These are phyloP conservation scores for Ilyonectria robusta DNA, from an alignment of 2,329 filamentous ascomycete genomes.

Conservation along the genomic window DNA sequence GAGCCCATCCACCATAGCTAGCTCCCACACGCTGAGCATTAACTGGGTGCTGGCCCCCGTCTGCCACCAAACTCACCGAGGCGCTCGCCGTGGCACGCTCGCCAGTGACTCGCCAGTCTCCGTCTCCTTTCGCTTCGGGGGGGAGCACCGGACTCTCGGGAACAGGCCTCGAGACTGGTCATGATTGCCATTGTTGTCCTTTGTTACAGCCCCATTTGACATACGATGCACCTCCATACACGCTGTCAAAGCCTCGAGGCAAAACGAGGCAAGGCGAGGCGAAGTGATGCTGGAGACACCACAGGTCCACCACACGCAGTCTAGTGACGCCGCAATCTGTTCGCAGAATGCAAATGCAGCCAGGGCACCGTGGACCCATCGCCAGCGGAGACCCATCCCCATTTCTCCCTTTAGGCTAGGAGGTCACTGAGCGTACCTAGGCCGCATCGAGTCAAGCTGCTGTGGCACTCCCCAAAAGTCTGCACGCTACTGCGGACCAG, in stretches of 20 bases:
- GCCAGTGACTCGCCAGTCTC: conserved; percentile 21
- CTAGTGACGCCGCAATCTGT: conserved; percentile 36
- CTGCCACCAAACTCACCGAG: conserved; percentile 45
- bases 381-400: conserved; percentile 21
- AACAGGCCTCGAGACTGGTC: conserved; percentile 30
- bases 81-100: conserved; percentile 33
- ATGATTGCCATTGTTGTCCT: conserved; percentile 24
- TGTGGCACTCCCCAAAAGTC: conserved; percentile 31
- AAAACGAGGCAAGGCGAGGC: conserved; percentile 22
- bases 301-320: conserved; percentile 19
- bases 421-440: conserved; percentile 26
- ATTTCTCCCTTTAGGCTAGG: conserved; percentile 21
- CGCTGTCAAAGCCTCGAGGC: conserved; percentile 23
- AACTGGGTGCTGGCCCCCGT: conserved; percentile 31
- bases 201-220: conserved; percentile 38
- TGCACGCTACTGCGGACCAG: conserved; percentile 42
- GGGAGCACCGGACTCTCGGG: conserved; percentile 21
- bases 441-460: conserved; percentile 43
- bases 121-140: conserved; percentile 37
- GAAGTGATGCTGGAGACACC: conserved; percentile 15
- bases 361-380: conserved; percentile 35
- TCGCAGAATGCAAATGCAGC: conserved; percentile 35
- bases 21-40: conserved; percentile 35
- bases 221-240: conserved; percentile 35
- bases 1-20: conserved; percentile 36